Evolutionary conservation across 768 basidiomycete species (phyloP), one percentile per base, ranked within the genome.

Genomic region (Mycena alexandri): DNA sequence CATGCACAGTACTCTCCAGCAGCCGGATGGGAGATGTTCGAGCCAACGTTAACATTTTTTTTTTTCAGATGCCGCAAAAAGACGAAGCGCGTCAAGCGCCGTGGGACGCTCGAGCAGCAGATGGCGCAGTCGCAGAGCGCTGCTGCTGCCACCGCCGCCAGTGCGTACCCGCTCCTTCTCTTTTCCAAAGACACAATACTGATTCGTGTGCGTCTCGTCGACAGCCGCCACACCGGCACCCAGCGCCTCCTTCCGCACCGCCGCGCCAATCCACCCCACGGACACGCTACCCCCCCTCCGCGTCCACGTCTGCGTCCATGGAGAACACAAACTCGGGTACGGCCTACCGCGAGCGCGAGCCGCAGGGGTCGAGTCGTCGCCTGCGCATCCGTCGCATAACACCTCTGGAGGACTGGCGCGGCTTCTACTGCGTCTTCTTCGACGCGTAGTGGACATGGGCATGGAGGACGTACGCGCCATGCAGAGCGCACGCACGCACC

Each of bases 11-110:
- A n/a, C n/a, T n/a, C n/a, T n/a, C n/a, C n/a, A n/a, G n/a, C n/a
- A n/a, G n/a, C n/a, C n/a, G n/a, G n/a, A n/a, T n/a, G n/a, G n/a
- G n/a, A n/a, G n/a, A 12, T 29, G 34, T 22, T 16, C 21, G 13
- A 4, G n/a, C 21, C 24, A 16, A 22, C 34, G n/a, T n/a, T n/a
- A 4, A n/a, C n/a, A n/a, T n/a, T n/a, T n/a, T n/a, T n/a, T n/a
- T 38, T 29, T 5, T 38, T 43, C 48, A 90, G 89, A 56, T 93
- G 93, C 78, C 86, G 93, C 57, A 94, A 94, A 77, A 93, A 93
- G 77, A 93, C 93, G 91, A 93, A 93, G 78, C 87, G 93, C 2
- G 90, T 92, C 55, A 92, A 94, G 74, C 82, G 91, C 22, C 82
- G 92, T 8, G 91, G 89, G 10, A 92, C 90, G 12, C 76, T 90